Percentiles rank a stretch among this genome's conserved stretches.
Evolutionary conservation across 2,329 filamentous ascomycete genomes (phyloP).

Genomic region (Ophiocordyceps sinensis): DNA sequence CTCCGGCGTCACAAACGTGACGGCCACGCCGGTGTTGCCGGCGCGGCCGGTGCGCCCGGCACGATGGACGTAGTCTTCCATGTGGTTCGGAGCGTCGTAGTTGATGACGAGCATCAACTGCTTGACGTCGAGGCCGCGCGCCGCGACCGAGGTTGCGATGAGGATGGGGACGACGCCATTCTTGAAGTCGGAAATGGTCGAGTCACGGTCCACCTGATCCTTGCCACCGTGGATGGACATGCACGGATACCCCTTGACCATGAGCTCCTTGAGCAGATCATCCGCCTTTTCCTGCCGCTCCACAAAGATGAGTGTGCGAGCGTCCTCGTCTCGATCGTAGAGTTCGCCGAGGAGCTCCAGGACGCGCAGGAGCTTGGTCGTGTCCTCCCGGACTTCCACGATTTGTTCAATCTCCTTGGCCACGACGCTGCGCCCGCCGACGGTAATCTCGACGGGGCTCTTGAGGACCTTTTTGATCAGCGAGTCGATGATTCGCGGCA

Average conservation of each 20-base stretch:
- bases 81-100: slow-evolving; percentile 83
- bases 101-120: slow-evolving; percentile 93
- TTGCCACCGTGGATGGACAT: slow-evolving; percentile 92
- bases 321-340: slow-evolving; percentile 78
- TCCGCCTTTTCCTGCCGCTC: slow-evolving; percentile 86
- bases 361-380: slow-evolving; percentile 69
- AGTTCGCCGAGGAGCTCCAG: slow-evolving; percentile 78
- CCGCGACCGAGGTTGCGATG: slow-evolving; percentile 89
- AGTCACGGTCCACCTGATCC: slow-evolving; percentile 85
- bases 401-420: slow-evolving; percentile 89
- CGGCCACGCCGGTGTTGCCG: slow-evolving; percentile 84
- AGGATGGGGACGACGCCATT: slow-evolving; percentile 78
- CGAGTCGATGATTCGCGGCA: slow-evolving; percentile 84
- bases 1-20: slow-evolving; percentile 84
- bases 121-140: slow-evolving; percentile 89
- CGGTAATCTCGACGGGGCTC: slow-evolving; percentile 78
- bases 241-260: slow-evolving; percentile 76
- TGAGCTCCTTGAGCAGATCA: slow-evolving; percentile 59
- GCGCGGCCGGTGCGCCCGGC: slow-evolving; percentile 88
- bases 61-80: slow-evolving; percentile 94
- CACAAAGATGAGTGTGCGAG: slow-evolving; percentile 79
- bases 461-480: slow-evolving; percentile 78
- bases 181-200: slow-evolving; percentile 87
- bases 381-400: slow-evolving; percentile 74
- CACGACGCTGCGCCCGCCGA: slow-evolving; percentile 76